Conservation (phyloP, 2,329 filamentous ascomycete genomes). For the Ophiostoma quercus region DNA sequence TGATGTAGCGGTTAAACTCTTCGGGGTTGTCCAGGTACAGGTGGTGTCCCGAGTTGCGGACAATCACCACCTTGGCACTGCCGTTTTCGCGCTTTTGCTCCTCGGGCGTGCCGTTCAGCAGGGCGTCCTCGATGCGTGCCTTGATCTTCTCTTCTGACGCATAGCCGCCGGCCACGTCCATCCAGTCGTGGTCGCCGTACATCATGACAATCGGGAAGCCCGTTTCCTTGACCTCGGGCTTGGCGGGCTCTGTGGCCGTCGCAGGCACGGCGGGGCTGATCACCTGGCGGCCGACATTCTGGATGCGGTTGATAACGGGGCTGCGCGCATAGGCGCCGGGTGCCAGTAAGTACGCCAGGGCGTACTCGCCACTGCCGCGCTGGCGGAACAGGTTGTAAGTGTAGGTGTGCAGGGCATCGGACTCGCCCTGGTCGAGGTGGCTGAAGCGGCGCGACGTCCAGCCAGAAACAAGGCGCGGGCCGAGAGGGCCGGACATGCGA, state of each 20-base stretch:
- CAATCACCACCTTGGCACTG: constrained; percentile 73
- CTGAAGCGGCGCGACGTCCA: constrained; percentile 94
- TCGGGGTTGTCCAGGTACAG: constrained; percentile 56
- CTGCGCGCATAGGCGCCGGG: constrained; percentile 87
- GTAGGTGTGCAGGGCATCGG: constrained; percentile 83
- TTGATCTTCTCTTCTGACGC: constrained; percentile 76
- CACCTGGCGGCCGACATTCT: constrained; percentile 73
- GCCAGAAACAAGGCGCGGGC: constrained; percentile 84
- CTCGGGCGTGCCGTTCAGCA: constrained; percentile 59
- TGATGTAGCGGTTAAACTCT: constrained; percentile 51
- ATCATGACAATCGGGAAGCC: constrained; percentile 84
- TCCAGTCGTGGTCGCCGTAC: constrained; percentile 99
- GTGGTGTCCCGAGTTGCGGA: constrained; percentile 57
- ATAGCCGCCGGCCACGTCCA: constrained; percentile 84
- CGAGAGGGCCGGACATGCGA: constrained; percentile 80
- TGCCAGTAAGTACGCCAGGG: constrained; percentile 83
- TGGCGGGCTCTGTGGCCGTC: constrained; percentile 28
- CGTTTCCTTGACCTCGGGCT: constrained; percentile 44
- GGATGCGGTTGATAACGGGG: constrained; percentile 81
- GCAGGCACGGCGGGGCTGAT: constrained; percentile 34
- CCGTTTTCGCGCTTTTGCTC: constrained; percentile 71
- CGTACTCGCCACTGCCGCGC: constrained; percentile 88
- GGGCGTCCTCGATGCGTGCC: constrained; percentile 54
- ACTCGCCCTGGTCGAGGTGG: constrained; percentile 74
- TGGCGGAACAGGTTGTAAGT: constrained; percentile 92